These are phyloP conservation scores for Schizosaccharomyces cryophilus DNA, from an alignment of 805 yeast genomes.

Conservation along the genomic window DNA sequence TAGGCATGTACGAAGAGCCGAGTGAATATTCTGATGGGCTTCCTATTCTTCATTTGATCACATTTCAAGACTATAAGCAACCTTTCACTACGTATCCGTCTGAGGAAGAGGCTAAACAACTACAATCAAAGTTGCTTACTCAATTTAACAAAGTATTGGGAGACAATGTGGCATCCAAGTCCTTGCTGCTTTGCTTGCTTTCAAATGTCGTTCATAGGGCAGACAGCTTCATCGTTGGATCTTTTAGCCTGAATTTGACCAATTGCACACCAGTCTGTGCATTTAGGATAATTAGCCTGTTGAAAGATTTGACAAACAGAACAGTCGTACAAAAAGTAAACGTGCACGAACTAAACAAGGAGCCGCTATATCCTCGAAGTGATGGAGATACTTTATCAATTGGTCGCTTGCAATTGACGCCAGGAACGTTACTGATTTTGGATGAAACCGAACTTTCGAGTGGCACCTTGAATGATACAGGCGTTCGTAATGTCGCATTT, in stretches of 20 bases:
- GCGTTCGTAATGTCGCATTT: not conserved
- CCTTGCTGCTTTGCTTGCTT: not conserved
- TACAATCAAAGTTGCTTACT: not conserved
- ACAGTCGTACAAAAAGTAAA: not conserved
- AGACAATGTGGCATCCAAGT: not conserved
- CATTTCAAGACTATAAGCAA: not conserved
- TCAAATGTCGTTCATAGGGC: not conserved
- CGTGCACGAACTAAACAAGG: not conserved
- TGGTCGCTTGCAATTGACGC: not conserved
- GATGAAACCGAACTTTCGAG: not conserved
- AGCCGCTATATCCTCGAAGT: not conserved
- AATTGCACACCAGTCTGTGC: not conserved
- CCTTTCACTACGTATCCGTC: not conserved
- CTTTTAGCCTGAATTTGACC: not conserved
- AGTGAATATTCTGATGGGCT: not conserved
- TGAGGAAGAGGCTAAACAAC: not conserved
- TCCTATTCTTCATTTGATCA: not conserved
- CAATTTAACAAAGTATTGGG: not conserved
- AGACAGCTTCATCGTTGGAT: not conserved
- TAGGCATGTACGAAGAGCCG: not conserved
- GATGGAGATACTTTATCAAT: slow-evolving; percentile 1
- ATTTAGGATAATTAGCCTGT: not conserved
- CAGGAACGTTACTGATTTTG: not conserved
- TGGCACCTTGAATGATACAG: not conserved
- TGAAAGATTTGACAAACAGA: not conserved